Percentiles rank a stretch among this genome's conserved stretches.
Evolutionary conservation across 371 early-diverging fungal genomes (phyloP).

Genomic region (Syncephalastrum sp.): DNA sequence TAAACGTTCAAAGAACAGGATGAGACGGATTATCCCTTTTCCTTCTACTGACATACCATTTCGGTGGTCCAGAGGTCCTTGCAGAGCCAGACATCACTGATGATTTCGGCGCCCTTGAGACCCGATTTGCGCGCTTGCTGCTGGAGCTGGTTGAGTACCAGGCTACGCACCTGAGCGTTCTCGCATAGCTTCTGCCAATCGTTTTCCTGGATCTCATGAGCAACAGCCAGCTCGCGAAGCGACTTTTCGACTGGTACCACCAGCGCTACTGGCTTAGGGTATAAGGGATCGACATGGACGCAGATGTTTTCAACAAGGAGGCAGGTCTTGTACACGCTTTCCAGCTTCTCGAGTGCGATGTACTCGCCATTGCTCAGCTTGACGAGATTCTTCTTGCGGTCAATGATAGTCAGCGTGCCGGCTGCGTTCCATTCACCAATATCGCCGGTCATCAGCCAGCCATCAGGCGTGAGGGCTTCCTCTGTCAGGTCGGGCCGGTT

Average conservation of each 20-base stretch:
- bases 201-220: conserved; percentile 6
- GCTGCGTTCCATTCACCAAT: conserved; percentile 67
- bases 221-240: conserved; percentile 12
- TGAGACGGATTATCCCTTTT: conserved; percentile 7
- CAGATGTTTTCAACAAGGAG: conserved; percentile 79
- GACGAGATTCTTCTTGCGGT: conserved; percentile 82
- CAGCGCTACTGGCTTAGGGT: conserved; percentile 69
- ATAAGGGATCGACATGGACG: conserved; percentile 78
- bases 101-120: conserved; percentile 73
- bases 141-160: conserved; percentile 22
- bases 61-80: conserved; percentile 88
- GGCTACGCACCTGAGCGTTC: conserved; percentile 13
- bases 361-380: conserved; percentile 90
- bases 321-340: conserved; percentile 84
- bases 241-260: conserved; percentile 61
- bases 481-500: conserved; percentile 68
- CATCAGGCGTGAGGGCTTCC: conserved; percentile 73
- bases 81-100: conserved; percentile 68
- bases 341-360: conserved; percentile 96
- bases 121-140: conserved; percentile 39
- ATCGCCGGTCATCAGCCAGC: conserved; percentile 94
- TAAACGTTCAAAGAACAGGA: conserved; percentile 5
- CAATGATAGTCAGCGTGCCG: conserved; percentile 72
- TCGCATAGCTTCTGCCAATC: conserved; percentile 36
- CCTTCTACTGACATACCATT: conserved; percentile 42